Percentiles rank a stretch among this genome's conserved stretches.
These are phyloP conservation scores for Rosa persica DNA, from an alignment of 306 rosid species.

Conservation along the genomic window DNA sequence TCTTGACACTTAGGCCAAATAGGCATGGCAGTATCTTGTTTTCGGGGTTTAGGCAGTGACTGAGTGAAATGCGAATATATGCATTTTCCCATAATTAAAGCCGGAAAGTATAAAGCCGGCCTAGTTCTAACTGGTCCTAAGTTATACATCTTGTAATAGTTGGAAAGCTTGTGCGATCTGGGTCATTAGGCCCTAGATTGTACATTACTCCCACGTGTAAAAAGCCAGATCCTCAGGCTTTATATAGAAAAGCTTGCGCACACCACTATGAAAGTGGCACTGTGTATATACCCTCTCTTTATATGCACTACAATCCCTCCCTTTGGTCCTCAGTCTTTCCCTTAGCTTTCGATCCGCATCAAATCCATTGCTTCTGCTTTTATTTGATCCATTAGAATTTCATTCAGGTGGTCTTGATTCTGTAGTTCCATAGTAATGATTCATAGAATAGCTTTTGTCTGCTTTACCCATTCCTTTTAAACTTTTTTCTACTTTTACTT, in stretches of 20 bases:
- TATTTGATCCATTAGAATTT: background rate
- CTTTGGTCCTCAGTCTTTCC: background rate
- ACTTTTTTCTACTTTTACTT: conserved; percentile 8
- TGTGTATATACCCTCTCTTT: background rate
- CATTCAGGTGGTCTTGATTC: background rate
- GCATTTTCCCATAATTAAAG: no score
- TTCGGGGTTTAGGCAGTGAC: no score
- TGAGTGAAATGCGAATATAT: no score
- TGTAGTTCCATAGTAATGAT: conserved; percentile 9
- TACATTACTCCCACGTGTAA: conserved; percentile 21
- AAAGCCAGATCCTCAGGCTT: conserved; percentile 13
- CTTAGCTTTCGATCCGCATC: background rate
- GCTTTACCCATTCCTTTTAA: background rate
- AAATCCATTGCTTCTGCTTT: background rate
- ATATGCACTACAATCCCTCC: background rate
- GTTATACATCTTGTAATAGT: background rate
- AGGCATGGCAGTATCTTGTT: no score
- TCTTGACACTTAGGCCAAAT: no score
- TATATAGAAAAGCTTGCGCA: background rate
- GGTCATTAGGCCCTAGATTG: background rate
- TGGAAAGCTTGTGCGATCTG: background rate
- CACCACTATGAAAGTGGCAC: background rate
- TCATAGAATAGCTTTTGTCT: background rate
- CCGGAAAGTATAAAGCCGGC: no score
- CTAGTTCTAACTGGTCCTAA: background rate